Conservation (phyloP, 2,329 filamentous ascomycete species). For the Diaporthe vaccinii region DNA sequence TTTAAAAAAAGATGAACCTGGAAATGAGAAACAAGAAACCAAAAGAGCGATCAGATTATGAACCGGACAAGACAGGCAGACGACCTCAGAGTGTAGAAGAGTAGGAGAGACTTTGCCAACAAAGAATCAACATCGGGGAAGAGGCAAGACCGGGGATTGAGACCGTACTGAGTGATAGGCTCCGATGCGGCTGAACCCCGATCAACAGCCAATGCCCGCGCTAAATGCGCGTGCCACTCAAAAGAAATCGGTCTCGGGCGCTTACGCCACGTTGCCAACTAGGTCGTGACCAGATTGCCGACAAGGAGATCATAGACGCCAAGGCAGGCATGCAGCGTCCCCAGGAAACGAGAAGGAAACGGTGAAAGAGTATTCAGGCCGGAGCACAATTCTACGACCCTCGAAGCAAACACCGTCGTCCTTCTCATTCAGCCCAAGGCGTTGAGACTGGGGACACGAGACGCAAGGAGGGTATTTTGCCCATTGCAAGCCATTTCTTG, state of each 20-base stretch:
- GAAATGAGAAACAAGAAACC: slow-evolving; percentile 2
- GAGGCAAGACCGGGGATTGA: neutral
- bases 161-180: slow-evolving; percentile 9
- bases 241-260: neutral
- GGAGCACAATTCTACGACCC: neutral
- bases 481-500: neutral
- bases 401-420: slow-evolving; percentile 8
- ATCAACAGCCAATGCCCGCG: neutral
- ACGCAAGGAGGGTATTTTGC: neutral
- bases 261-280: slow-evolving; percentile 14
- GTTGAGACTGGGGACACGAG: neutral
- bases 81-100: neutral
- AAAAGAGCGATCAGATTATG: neutral
- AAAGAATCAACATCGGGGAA: neutral
- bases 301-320: neutral
- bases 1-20: neutral
- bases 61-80: neutral
- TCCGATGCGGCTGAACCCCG: slow-evolving; percentile 32
- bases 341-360: neutral
- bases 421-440: neutral
- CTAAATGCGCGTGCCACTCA: neutral
- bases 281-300: neutral
- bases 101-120: neutral
- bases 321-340: neutral
- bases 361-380: neutral